Percentiles rank a stretch among this genome's conserved stretches.
Evolutionary conservation across 1,284 basidiomycete genomes (phyloP).

Genomic region (Peniophora sp.): DNA sequence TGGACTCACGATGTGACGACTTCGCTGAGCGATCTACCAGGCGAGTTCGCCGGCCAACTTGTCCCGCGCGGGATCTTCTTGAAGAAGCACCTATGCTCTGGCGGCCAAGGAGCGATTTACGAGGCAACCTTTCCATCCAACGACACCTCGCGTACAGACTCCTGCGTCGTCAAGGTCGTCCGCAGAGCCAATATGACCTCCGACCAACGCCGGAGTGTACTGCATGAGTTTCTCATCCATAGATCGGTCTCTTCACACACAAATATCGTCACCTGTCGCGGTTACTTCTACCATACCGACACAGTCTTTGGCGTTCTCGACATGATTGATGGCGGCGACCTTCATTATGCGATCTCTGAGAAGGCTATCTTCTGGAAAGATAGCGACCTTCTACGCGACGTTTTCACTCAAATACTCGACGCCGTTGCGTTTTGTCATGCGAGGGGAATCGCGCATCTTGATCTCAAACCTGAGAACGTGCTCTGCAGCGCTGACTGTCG

Average conservation of each 20-base stretch:
- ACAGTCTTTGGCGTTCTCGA: neutral
- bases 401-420: neutral
- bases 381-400: neutral
- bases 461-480: constrained; percentile 2
- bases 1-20: too few relatives aligned
- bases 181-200: too few relatives aligned
- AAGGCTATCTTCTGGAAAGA: neutral
- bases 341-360: neutral
- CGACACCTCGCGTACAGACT: too few relatives aligned
- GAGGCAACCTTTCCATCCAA: too few relatives aligned
- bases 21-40: too few relatives aligned
- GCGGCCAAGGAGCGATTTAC: too few relatives aligned
- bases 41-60: too few relatives aligned
- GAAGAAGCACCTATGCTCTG: too few relatives aligned
- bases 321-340: neutral
- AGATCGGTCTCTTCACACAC: neutral
- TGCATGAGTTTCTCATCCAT: too few relatives aligned
- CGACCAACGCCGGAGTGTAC: too few relatives aligned
- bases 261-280: neutral
- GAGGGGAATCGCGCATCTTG: neutral
- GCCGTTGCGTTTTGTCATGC: neutral
- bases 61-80: too few relatives aligned
- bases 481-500: neutral
- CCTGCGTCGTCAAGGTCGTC: too few relatives aligned
- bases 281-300: neutral